phyloP scores from a whole-genome alignment of 2,329 filamentous ascomycete genomes.

The Calonectria henricotiae region DNA sequence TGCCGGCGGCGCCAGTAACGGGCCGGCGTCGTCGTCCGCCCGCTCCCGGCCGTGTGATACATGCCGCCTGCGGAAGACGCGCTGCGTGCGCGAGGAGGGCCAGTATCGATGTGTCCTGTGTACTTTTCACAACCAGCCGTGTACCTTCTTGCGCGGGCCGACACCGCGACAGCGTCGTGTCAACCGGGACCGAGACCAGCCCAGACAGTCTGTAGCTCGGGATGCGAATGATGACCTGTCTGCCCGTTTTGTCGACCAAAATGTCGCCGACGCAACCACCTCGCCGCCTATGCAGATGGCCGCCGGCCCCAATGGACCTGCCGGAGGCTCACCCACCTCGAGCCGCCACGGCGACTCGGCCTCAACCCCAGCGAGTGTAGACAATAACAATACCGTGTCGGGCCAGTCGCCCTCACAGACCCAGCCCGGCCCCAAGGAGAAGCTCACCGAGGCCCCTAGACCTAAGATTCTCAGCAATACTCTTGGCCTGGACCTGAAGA shows the following conservation, averaged over 20 bases:
- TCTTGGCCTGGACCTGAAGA: constrained; percentile 72
- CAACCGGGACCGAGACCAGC: constrained; percentile 43
- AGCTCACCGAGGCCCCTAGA: constrained; percentile 44
- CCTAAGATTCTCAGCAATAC: constrained; percentile 60
- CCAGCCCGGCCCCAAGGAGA: constrained; percentile 43
- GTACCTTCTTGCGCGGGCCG: constrained; percentile 72
- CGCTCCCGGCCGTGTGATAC: constrained; percentile 73
- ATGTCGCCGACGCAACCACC: constrained; percentile 31
- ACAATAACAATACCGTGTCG: constrained; percentile 40
- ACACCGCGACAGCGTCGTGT: constrained; percentile 55
- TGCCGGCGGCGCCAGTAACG: constrained; percentile 25
- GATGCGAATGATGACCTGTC: constrained; percentile 42
- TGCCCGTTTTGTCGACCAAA: constrained; percentile 29
- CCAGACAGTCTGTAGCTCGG: constrained; percentile 41
- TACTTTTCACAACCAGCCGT: constrained; percentile 78
- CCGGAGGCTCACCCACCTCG: constrained; percentile 44
- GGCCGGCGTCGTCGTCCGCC: constrained; percentile 29
- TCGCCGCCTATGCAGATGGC: constrained; percentile 39
- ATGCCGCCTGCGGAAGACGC: constrained; percentile 76
- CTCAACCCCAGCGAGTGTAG: constrained; percentile 49
- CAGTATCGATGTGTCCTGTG: constrained; percentile 75
- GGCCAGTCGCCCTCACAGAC: constrained; percentile 39
- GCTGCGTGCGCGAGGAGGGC: constrained; percentile 76
- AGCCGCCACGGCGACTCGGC: constrained; percentile 50
- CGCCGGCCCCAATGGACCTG: constrained; percentile 29